Evolutionary conservation across 2,329 filamentous ascomycete species (phyloP).

Genomic region (Colletotrichum cereale): DNA sequence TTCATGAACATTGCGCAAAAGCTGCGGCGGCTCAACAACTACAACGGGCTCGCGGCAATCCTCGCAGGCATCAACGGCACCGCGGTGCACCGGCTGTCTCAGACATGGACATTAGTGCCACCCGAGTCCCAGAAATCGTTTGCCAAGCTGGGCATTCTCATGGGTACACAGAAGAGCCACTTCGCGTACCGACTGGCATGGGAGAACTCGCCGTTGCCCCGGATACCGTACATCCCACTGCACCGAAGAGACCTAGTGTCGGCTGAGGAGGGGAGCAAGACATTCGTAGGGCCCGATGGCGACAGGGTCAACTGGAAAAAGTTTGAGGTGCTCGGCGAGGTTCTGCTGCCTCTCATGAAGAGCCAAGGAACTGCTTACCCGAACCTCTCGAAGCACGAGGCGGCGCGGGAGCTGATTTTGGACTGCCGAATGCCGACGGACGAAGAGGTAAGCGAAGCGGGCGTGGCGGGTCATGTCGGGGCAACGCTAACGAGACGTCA

Average conservation of each 20-base stretch:
- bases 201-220: constrained; percentile 91
- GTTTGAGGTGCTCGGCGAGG: constrained; percentile 95
- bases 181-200: constrained; percentile 97
- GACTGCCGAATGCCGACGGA: constrained; percentile 86
- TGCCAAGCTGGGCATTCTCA: constrained; percentile 87
- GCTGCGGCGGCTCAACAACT: constrained; percentile 93
- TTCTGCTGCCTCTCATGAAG: constrained; percentile 89
- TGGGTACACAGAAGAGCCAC: constrained; percentile 92
- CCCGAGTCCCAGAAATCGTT: constrained; percentile 83
- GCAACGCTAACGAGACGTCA: constrained; percentile 43
- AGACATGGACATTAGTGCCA: constrained; percentile 83
- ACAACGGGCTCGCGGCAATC: constrained; percentile 94
- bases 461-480: not conserved
- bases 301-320: constrained; percentile 97
- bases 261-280: constrained; percentile 92
- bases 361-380: constrained; percentile 89
- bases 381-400: constrained; percentile 76
- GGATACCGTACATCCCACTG: constrained; percentile 93
- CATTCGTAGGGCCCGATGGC: constrained; percentile 80
- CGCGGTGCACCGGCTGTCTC: constrained; percentile 83
- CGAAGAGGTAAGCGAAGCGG: constrained; percentile 78
- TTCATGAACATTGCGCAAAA: constrained; percentile 93
- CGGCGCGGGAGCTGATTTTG: constrained; percentile 80
- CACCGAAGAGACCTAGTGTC: constrained; percentile 91
- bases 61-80: constrained; percentile 93